phyloP scores from a whole-genome alignment of 2,329 filamentous ascomycete species.

The Kalmusia sp. region DNA sequence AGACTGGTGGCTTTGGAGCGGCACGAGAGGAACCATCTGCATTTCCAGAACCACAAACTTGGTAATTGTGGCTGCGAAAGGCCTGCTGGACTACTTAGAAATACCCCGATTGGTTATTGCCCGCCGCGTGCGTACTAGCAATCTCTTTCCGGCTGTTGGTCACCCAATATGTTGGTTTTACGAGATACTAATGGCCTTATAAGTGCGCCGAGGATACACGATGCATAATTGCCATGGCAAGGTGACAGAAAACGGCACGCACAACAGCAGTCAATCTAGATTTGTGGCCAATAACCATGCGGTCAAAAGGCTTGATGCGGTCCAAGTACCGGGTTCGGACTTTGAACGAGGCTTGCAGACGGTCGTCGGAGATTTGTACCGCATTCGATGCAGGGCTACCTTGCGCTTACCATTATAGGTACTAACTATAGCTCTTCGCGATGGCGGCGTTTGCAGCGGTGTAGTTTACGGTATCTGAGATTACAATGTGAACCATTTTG shows the following conservation, averaged over 20 bases:
- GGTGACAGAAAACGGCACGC: constrained; percentile 48
- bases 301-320: constrained; percentile 10
- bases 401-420: constrained; percentile 5
- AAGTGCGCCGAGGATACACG: constrained; percentile 22
- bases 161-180: constrained; percentile 27
- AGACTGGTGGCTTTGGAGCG: constrained; percentile 18
- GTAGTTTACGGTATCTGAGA: neutral
- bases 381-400: constrained; percentile 18
- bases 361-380: constrained; percentile 24
- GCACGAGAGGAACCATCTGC: constrained; percentile 13
- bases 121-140: constrained; percentile 14
- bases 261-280: constrained; percentile 29
- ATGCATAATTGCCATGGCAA: constrained; percentile 24
- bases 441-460: constrained; percentile 13
- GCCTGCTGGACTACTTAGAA: constrained; percentile 31
- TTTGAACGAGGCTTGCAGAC: constrained; percentile 11
- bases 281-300: constrained; percentile 24
- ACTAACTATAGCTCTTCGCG: constrained; percentile 1
- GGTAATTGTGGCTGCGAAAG: constrained; percentile 23
- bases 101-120: constrained; percentile 30
- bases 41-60: constrained; percentile 14
- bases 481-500: constrained; percentile 1
- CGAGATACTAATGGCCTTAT: constrained; percentile 19
- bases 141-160: constrained; percentile 23
- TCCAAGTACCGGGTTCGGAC: constrained; percentile 37